A percentile compares a stretch with the other conserved stretches of the same genome.
Evolutionary conservation across 2,329 filamentous ascomycete species (phyloP).

Genomic region (Apiospora koreana): DNA sequence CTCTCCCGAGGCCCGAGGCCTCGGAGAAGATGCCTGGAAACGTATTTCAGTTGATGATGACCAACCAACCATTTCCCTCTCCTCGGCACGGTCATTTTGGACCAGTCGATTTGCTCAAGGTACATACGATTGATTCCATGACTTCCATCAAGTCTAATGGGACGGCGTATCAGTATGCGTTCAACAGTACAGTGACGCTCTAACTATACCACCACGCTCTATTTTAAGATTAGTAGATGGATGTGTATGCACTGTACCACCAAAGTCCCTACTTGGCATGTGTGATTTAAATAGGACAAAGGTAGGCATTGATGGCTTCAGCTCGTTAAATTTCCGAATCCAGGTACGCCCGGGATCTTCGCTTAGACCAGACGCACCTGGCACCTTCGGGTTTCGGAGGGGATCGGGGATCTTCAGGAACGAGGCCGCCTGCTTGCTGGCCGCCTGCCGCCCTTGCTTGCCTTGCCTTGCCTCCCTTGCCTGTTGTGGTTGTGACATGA

Average conservation of each 20-base stretch:
- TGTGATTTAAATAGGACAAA: background rate
- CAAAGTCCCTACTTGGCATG: too few species aligned
- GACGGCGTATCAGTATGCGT: too few species aligned
- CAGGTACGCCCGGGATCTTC: background rate
- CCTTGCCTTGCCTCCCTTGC: background rate
- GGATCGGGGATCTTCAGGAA: background rate
- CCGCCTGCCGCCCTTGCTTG: background rate
- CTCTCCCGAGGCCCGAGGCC: background rate
- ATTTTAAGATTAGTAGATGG: too few species aligned
- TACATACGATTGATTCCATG: too few species aligned
- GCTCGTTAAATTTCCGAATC: background rate
- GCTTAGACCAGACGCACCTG: background rate
- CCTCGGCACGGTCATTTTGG: too few species aligned
- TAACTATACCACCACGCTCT: too few species aligned
- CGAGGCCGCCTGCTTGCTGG: background rate
- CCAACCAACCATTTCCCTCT: too few species aligned
- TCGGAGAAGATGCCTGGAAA: background rate
- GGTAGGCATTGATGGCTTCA: background rate
- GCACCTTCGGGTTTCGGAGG: background rate
- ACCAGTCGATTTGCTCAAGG: too few species aligned
- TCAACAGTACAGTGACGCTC: too few species aligned
- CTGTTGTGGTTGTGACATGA: background rate
- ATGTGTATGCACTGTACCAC: too few species aligned
- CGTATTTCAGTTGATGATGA: background rate
- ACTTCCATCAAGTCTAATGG: too few species aligned